phyloP scores from a whole-genome alignment of 495 filamentous ascomycete genomes.

The Glutinoglossum americanum region DNA sequence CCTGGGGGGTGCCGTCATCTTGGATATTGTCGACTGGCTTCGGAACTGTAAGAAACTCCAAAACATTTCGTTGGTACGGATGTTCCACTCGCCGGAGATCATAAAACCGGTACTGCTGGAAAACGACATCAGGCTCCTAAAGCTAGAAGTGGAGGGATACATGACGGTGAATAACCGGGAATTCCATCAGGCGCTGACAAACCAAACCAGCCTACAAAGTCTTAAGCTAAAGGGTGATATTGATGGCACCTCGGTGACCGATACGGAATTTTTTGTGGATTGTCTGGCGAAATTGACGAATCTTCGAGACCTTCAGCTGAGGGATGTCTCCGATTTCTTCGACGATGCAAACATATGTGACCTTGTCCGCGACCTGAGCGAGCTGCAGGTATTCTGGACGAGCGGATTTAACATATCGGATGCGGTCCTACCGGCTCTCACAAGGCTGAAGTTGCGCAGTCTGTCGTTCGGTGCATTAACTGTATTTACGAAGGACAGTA shows the following conservation, averaged over 20 bases:
- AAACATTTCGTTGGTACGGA: slow-evolving; percentile 25
- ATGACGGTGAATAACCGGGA: slow-evolving; percentile 18
- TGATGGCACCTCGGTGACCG: slow-evolving; percentile 18
- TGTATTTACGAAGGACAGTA: slow-evolving; percentile 16
- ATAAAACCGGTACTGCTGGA: slow-evolving; percentile 30
- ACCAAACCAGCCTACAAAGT: slow-evolving; percentile 23
- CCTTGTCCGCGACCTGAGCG: slow-evolving; percentile 25
- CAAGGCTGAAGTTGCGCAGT: slow-evolving; percentile 12
- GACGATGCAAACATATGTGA: slow-evolving; percentile 25
- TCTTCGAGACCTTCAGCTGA: slow-evolving; percentile 29
- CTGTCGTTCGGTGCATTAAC: slow-evolving; percentile 18
- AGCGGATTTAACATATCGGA: slow-evolving; percentile 33
- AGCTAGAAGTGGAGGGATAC: slow-evolving; percentile 28
- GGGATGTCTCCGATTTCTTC: slow-evolving; percentile 32
- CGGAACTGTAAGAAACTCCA: slow-evolving; percentile 30
- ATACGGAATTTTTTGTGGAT: slow-evolving; percentile 26
- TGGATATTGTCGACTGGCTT: slow-evolving; percentile 31
- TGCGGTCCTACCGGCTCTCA: slow-evolving; percentile 23
- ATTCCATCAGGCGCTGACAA: slow-evolving; percentile 30
- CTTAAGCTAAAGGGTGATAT: slow-evolving; percentile 18
- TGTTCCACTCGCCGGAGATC: slow-evolving; percentile 29
- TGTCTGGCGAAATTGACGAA: slow-evolving; percentile 23
- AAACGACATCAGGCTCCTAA: slow-evolving; percentile 25
- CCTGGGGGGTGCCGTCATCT: slow-evolving; percentile 24
- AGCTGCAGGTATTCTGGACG: slow-evolving; percentile 32